Percentiles rank a stretch among this genome's conserved stretches.
These are phyloP conservation scores for Amylocarpus encephaloides DNA, from an alignment of 2,329 filamentous ascomycete species.

Conservation along the genomic window DNA sequence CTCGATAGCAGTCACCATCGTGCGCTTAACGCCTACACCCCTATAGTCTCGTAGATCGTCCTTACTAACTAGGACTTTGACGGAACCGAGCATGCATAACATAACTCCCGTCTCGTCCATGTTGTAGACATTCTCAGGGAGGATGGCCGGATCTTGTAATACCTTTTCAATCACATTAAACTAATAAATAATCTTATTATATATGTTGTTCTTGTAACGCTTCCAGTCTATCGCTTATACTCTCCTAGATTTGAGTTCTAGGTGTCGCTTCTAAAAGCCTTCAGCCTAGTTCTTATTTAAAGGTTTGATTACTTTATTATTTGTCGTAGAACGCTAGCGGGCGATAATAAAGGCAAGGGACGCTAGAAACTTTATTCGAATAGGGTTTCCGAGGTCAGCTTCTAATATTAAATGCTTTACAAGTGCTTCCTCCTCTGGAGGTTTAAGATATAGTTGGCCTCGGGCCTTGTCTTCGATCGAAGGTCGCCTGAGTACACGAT, in stretches of 20 bases:
- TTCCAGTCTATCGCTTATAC: neutral
- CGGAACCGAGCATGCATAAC: constrained; percentile 24
- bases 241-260: neutral
- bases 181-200: constrained; percentile 30
- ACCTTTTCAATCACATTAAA: constrained; percentile 29
- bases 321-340: constrained; percentile 13
- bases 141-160: neutral
- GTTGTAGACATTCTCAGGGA: constrained; percentile 25
- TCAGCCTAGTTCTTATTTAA: constrained; percentile 1
- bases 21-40: neutral
- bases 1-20: neutral
- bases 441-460: constrained; percentile 27
- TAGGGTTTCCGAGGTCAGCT: constrained; percentile 15
- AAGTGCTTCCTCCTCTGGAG: constrained; percentile 26
- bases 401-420: constrained; percentile 1
- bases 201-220: constrained; percentile 17
- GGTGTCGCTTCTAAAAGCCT: neutral
- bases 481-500: constrained; percentile 20
- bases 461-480: constrained; percentile 27
- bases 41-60: neutral
- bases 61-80: constrained; percentile 30
- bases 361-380: constrained; percentile 6
- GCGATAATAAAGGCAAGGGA: constrained; percentile 7
- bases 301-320: neutral
- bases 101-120: too few relatives aligned